Base-by-base conservation (phyloP, 805 yeast genomes). In the Kuraishia capsulata region DNA sequence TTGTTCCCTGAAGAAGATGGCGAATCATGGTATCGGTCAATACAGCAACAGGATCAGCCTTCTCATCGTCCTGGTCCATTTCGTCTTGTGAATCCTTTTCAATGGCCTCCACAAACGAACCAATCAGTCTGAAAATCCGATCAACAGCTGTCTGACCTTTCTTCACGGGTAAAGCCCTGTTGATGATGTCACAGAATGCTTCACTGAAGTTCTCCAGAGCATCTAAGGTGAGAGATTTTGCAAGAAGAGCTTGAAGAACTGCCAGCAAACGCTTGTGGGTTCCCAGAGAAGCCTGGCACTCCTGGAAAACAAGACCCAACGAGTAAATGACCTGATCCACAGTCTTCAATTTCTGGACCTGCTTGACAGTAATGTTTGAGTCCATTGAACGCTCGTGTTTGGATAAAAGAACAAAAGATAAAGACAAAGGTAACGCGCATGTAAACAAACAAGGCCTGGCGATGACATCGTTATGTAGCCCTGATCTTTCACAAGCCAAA, bases 231-330 rank as follows among this genome's bases (percentile, higher is more conserved):
- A 77, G 58, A 4, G 67, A 67, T 9, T 64, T 55, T 1, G 70
- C 13, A 61, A 47, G 82, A 13, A 85, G 61, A 33, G 71, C 69
- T 50, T 71, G 72, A 51, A 88, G 52, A 4, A 82, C 69, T 8
- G 77, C 73, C 5, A 80, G 74, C 41, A 84, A 78, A 51, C 83
- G 82, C 35, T 84, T 66, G 56, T 88, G 96, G 2, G 89, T 81
- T 0, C 89, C 80, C 24, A 79, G 67, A 2, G 85, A 69, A 18
- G 60, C 45, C 51, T 88, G 97, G 0, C 92, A 84, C 40, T 81
- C 90, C 51, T 83, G 90, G 51, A 88, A 88, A 3, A 79, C 76
- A 40, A 71, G 77, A 1, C 83, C 77, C 48, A 81, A 62, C 3
- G 82, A 75, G 9, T 43, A 39, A 28, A 62, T 61, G 20, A 75